Base-by-base conservation (phyloP, 2,329 filamentous ascomycete species). In the Exophiala alcalophila region DNA sequence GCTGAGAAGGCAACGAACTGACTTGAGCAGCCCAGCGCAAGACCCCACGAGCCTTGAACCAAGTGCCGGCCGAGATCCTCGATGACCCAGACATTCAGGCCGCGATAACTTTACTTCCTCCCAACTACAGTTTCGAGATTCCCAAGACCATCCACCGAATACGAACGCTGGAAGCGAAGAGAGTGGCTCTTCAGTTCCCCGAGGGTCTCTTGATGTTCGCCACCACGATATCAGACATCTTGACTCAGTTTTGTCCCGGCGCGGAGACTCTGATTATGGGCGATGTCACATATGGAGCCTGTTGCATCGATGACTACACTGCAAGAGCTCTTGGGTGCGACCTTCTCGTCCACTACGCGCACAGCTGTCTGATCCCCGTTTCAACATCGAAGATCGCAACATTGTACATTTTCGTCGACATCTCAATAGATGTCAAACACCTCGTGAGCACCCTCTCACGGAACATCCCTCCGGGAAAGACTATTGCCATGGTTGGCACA, bases 81-180 rank as follows among this genome's bases (percentile, higher is more conserved):
- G 77, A 94, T 52, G 84, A 98, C 59, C 73, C 81, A 33, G 86
- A 84, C 33, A 85, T 98, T 59, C 91, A 91, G 64, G 84, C 82
- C 30, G 92, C 92, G 3, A 89, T 97, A 45, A 75, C 81, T 4
- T 77, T 98, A 21, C 79, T 98, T 2, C 92, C 92, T 1, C 72
- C 80, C n/a, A 98, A 98, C 71, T 98, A 98, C 75, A 91, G 86
- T 57, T 98, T 98, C 63, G 92, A 98, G 70, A 89, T 98, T 42
- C 92, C 88, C 62, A 98, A 98, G 70, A 98, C 92, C 6, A 94
- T 98, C 58, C 89, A 97, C 66, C 82, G 91, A 33, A 90, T 98
- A 64, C 84, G 87, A 30, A 84, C 83, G 1, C 80, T 84, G 6
- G 81, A 78, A 6, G 83, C 90, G 2, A 91, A 82, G 61, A 84